Base-by-base conservation (phyloP, 1,284 basidiomycete genomes). In the Ganoderma resinaceum region DNA sequence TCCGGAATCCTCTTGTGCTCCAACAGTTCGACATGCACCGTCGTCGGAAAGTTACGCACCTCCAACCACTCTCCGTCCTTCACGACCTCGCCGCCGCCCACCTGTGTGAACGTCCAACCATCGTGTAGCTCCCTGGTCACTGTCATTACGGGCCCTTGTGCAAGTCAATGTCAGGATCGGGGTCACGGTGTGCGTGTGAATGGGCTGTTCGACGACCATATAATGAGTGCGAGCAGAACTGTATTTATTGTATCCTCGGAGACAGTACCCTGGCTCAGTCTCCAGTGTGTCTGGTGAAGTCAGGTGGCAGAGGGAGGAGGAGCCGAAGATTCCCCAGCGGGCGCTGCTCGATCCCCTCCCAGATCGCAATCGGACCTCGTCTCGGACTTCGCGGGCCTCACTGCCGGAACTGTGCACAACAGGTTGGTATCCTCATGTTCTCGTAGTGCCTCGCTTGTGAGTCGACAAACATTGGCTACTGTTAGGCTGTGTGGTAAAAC, bases 1-100 rank as follows among this genome's bases (percentile, higher is more conserved):
- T 97, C 93, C 37, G 91, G 90, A 38, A 97, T 96, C 74, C 79
- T 89, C 72, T 88, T 86, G 42, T 85, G 77, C 72, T 86, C 89
- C 75, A 94, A 79, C 35, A 97, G 86, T 77, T 97, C 95, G 65
- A 93, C 93, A 72, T 97, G 95, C 11, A 96, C 91, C 2, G 89
- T 90, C 0, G 94, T 96, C 14, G 95, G 94, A 73, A 96, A 89
- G 68, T 84, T 78, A 46, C 88, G 85, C 49, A 85, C 85, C 11
- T 81, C 70, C 53, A 91, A 73, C 92, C 91, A 94, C 83, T 93
- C 91, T 53, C 81, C 87, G n/a, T 87, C 80, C 70, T 85, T 81
- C 14, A 88, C 87, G 12, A 84, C 87, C 69, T 85, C 79, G 38
- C 85, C 87, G n/a, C 89, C 90, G 23, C 86, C 87, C 49, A 90